Percentiles rank a stretch among this genome's conserved stretches.
Evolutionary conservation across 805 yeast genomes (phyloP).

Genomic region (Wickerhamomyces bovis): DNA sequence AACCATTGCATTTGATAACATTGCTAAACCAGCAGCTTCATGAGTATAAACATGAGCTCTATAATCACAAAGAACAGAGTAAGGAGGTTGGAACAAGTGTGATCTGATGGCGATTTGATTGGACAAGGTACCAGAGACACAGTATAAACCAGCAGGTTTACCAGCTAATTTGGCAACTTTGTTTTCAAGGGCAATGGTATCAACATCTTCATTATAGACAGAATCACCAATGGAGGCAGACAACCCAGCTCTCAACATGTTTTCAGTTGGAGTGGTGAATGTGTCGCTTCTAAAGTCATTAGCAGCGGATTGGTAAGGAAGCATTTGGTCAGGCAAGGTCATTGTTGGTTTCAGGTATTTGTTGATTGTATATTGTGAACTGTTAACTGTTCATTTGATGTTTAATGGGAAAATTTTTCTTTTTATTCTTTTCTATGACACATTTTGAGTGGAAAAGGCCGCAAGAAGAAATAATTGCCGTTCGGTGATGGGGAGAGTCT

Average conservation of each 20-base stretch:
- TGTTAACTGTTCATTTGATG: not conserved
- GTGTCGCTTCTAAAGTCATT: conserved; percentile 75
- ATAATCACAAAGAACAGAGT: conserved; percentile 76
- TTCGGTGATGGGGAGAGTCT: not conserved
- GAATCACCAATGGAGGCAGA: conserved; percentile 73
- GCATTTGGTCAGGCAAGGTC: not conserved
- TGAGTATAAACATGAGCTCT: conserved; percentile 77
- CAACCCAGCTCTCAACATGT: conserved; percentile 61
- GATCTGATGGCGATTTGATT: conserved; percentile 86
- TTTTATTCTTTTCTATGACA: not conserved
- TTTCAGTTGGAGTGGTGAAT: conserved; percentile 78
- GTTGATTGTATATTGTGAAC: not conserved
- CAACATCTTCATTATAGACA: conserved; percentile 77
- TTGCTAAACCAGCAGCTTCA: conserved; percentile 91
- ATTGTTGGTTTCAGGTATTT: not conserved
- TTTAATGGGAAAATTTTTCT: not conserved
- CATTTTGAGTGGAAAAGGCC: not conserved
- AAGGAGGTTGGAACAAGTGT: conserved; percentile 76
- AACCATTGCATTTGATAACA: conserved; percentile 88
- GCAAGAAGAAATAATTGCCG: not conserved
- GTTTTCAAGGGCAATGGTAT: conserved; percentile 59
- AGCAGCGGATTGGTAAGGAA: conserved; percentile 44
- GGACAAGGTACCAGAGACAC: conserved; percentile 86
- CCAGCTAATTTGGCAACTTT: conserved; percentile 68
- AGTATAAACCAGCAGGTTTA: conserved; percentile 73